phyloP scores from a whole-genome alignment of 2,329 filamentous ascomycete genomes.

The Tolypocladium guangdongense region DNA sequence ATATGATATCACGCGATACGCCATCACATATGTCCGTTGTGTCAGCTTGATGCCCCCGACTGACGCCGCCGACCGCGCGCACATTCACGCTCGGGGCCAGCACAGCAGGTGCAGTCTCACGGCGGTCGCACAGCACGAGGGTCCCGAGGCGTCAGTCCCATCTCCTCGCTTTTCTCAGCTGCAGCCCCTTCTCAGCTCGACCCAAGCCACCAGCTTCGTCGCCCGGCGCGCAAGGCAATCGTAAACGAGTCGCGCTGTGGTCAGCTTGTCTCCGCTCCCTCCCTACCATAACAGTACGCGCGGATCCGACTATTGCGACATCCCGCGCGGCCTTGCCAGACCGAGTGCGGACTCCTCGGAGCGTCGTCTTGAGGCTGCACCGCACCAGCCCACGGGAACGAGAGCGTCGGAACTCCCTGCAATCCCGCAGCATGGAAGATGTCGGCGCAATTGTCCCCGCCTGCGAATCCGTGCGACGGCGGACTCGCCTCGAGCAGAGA shows the following conservation, averaged over 20 bases:
- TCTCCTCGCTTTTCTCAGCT: neutral
- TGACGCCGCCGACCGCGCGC: neutral
- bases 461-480: constrained; percentile 14
- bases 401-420: constrained; percentile 7
- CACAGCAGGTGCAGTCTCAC: neutral
- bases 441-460: constrained; percentile 17
- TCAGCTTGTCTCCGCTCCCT: neutral
- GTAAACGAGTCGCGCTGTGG: neutral
- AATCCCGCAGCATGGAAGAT: constrained; percentile 25
- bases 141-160: neutral
- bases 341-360: neutral
- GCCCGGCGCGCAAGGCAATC: neutral
- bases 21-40: neutral
- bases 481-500: constrained; percentile 14
- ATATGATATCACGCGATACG: neutral
- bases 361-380: neutral
- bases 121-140: neutral
- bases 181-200: neutral
- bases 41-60: neutral
- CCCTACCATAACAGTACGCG: neutral
- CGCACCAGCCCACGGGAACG: neutral
- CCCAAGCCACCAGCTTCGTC: neutral
- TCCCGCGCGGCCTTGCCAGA: neutral
- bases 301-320: neutral
- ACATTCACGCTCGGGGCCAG: neutral